Evolutionary conservation across 108 stramenopile species (phyloP), one percentile per base, ranked within the genome.

Genomic region (Skeletonema costatum): DNA sequence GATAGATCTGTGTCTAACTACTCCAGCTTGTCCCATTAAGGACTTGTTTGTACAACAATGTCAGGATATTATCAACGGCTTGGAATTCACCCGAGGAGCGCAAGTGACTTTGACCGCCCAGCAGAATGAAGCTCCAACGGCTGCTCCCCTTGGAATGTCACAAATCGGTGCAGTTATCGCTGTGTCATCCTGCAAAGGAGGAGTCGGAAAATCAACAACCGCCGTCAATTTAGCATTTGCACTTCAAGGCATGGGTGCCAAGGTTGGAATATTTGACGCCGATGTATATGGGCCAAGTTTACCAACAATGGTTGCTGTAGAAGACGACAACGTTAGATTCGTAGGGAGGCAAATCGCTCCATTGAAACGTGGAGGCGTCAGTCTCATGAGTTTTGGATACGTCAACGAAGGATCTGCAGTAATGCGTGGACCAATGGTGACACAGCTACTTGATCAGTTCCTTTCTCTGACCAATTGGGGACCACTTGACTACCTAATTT

Each of bases 131-230:
- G 85, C 90, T n/a, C 64, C 77, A 4, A 68, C 61, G 12, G 84
- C 79, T 19, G 51, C 78, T 2, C 84, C 84, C 1, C 46, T 74
- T 11, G 95, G 95, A 30, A 87, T 96, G 89, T 69, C 89, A 30
- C 88, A 90, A 70, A 81, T 93, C 31, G 86, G 87, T 17, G 87
- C 90, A 32, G 82, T 93, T 25, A 84, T 96, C 61, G 95, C 95
- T 61, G 95, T 96, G 19, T 88, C 86, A 9, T 87, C 87, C 36
- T 94, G 93, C 85, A 94, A 94, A 85, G 99, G 99, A 19, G 99
- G 99, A 19, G 99, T 99, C 7, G 99, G 99, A 17, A 99, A 99
- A 81, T 93, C 91, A 36, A 99, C 99, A 2, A 97, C 97, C 9
- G 93, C 97, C 14, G 95, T 97, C 48, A 98, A 99, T 74, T 82